Conservation (phyloP, 208 protist genomes). For the Tetramitus jugosus region DNA sequence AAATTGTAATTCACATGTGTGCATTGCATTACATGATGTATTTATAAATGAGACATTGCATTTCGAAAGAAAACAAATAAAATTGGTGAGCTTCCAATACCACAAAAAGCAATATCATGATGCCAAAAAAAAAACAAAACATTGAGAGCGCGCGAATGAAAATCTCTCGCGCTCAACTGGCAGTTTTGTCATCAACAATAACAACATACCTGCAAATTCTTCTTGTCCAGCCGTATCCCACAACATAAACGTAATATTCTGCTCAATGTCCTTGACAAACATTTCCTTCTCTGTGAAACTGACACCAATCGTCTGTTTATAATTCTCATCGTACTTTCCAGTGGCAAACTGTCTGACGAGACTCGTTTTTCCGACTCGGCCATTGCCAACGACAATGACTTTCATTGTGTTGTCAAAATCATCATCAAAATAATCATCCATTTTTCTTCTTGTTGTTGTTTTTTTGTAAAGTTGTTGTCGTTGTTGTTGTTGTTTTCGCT, state of each 20-base stretch:
- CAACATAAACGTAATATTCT: not conserved
- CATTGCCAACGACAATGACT: constrained; percentile 14
- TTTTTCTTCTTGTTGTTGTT: no score
- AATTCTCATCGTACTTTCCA: constrained; percentile 6
- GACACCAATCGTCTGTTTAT: constrained; percentile 18
- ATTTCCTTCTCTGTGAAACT: constrained; percentile 13
- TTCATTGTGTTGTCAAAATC: not conserved
- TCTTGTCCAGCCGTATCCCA: constrained; percentile 18
- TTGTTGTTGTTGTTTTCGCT: no score
- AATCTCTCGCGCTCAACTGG: not conserved
- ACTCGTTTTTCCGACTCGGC: constrained; percentile 7
- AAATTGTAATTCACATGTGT: not conserved
- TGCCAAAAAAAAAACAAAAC: not conserved
- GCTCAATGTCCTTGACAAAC: not conserved
- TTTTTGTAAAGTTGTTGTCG: no score
- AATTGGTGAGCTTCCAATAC: not conserved
- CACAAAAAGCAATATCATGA: not conserved
- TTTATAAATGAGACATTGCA: no score
- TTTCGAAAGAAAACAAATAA: no score
- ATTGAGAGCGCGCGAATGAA: no score
- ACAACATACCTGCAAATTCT: not conserved
- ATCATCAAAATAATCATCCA: not conserved
- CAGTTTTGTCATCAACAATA: not conserved
- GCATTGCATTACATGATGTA: no score
- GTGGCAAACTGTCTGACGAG: not conserved